Conservation (phyloP, 2,329 filamentous ascomycete genomes). For the Aspergillus udagawae region DNA sequence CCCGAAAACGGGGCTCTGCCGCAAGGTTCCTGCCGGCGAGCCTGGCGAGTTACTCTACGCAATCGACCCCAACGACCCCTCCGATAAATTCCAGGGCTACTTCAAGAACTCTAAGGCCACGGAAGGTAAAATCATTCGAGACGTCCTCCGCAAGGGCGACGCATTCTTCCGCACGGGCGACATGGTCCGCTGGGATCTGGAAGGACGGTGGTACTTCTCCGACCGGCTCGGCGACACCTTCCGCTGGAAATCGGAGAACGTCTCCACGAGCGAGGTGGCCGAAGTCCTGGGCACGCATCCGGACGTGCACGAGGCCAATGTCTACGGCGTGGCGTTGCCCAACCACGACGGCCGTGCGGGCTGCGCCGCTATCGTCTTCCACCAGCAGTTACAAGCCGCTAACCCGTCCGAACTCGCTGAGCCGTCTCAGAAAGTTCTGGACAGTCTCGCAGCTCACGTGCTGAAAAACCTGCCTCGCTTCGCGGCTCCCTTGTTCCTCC, state of each 20-base stretch:
- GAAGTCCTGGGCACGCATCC: slow-evolving; percentile 66
- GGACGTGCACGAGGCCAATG: slow-evolving; percentile 71
- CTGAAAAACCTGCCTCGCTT: slow-evolving; percentile 62
- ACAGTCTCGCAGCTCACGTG: slow-evolving; percentile 60
- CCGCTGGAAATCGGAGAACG: slow-evolving; percentile 70
- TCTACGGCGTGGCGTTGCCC: slow-evolving; percentile 77
- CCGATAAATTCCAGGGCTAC: slow-evolving; percentile 73
- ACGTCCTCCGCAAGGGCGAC: slow-evolving; percentile 72
- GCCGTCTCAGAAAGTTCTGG: slow-evolving; percentile 44
- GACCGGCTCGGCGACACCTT: slow-evolving; percentile 59
- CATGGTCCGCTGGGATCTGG: slow-evolving; percentile 64
- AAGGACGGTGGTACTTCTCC: slow-evolving; percentile 73
- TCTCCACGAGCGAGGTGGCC: slow-evolving; percentile 78
- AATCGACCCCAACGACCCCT: slow-evolving; percentile 63
- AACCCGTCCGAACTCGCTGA: slow-evolving; percentile 20
- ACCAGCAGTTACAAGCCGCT: slow-evolving; percentile 34
- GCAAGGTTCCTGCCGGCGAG: slow-evolving; percentile 53
- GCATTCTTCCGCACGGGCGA: slow-evolving; percentile 85
- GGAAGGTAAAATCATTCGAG: slow-evolving; percentile 66
- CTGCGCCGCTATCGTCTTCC: slow-evolving; percentile 67
- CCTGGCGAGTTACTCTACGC: slow-evolving; percentile 71
- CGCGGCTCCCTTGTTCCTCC: slow-evolving; percentile 73
- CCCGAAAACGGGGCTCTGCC: slow-evolving; percentile 65
- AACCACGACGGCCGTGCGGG: slow-evolving; percentile 80
- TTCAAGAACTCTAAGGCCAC: slow-evolving; percentile 70